Conservation (phyloP, 2,329 filamentous ascomycete species). For the Chrysosporium queenslandicum region DNA sequence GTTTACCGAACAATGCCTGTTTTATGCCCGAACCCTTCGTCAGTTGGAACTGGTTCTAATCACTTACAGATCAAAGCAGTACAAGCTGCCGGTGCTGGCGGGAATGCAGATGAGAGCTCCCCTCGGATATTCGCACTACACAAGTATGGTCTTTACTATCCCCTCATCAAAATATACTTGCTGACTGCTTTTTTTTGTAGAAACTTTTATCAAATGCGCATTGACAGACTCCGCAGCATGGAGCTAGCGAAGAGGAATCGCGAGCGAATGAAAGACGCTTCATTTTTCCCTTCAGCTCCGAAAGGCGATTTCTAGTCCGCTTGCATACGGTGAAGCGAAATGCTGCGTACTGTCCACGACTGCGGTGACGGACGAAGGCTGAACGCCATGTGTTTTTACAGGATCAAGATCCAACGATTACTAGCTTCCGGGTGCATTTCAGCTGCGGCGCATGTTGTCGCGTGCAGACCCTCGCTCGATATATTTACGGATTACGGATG, state of each 20-base stretch:
- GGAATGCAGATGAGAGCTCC: slow-evolving; percentile 47
- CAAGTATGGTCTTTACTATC: slow-evolving; percentile 44
- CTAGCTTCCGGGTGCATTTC: no score
- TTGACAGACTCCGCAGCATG: slow-evolving; percentile 67
- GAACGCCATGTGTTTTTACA: no score
- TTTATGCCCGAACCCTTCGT: background rate
- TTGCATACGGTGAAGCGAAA: background rate
- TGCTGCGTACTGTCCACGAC: background rate
- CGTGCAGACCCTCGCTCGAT: no score
- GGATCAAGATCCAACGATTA: no score
- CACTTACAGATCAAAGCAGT: slow-evolving; percentile 37
- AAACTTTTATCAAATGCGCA: slow-evolving; percentile 73
- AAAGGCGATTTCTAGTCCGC: slow-evolving; percentile 39
- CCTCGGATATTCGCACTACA: slow-evolving; percentile 76
- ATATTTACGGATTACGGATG: no score
- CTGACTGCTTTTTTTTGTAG: slow-evolving; percentile 36
- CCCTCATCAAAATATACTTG: background rate
- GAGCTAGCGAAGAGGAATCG: slow-evolving; percentile 71
- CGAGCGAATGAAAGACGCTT: slow-evolving; percentile 67
- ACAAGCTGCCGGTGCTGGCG: slow-evolving; percentile 34
- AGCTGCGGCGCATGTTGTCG: no score
- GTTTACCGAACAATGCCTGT: background rate
- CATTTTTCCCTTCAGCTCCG: slow-evolving; percentile 76
- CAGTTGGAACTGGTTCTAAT: background rate
- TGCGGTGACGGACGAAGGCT: no score